These are phyloP conservation scores for Gossypium arboreum DNA, from an alignment of 345 rosid species.

Conservation along the genomic window DNA sequence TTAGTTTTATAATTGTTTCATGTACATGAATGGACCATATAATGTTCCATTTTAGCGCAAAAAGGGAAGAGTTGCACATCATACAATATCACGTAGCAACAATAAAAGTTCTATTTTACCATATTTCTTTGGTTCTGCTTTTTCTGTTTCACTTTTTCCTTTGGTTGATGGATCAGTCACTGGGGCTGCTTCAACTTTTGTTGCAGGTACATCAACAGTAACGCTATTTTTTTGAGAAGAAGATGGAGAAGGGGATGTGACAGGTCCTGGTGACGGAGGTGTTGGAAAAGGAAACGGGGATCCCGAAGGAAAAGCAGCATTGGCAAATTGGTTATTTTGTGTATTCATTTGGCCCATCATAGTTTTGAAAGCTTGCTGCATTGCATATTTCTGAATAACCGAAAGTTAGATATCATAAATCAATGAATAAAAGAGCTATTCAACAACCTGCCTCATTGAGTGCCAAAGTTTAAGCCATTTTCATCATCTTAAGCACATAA, in stretches of 20 bases:
- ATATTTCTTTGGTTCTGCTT: conserved; percentile 58
- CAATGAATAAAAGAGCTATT: background rate
- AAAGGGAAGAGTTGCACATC: conserved; percentile 4
- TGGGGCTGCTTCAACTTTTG: conserved; percentile 64
- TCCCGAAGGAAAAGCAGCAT: conserved; percentile 49
- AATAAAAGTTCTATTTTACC: conserved; percentile 39
- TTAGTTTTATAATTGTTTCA: background rate
- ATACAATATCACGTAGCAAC: background rate
- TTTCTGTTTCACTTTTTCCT: conserved; percentile 38
- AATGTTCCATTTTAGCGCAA: background rate
- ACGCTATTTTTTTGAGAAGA: conserved; percentile 45
- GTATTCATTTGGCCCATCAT: conserved; percentile 82
- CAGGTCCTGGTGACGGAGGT: conserved; percentile 45
- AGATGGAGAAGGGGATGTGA: conserved; percentile 37
- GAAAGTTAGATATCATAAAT: conserved; percentile 15
- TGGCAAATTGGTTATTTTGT: conserved; percentile 56
- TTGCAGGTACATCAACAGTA: conserved; percentile 67
- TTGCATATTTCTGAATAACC: conserved; percentile 68
- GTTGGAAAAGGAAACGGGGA: conserved; percentile 67
- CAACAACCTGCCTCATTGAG: background rate
- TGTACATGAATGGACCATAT: background rate
- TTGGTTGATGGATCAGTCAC: conserved; percentile 32
- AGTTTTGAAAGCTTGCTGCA: conserved; percentile 93
- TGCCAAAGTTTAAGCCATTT: background rate
- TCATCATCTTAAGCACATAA: background rate